These are phyloP conservation scores for Darksidea phi DNA, from an alignment of 495 filamentous ascomycete genomes.

Conservation along the genomic window DNA sequence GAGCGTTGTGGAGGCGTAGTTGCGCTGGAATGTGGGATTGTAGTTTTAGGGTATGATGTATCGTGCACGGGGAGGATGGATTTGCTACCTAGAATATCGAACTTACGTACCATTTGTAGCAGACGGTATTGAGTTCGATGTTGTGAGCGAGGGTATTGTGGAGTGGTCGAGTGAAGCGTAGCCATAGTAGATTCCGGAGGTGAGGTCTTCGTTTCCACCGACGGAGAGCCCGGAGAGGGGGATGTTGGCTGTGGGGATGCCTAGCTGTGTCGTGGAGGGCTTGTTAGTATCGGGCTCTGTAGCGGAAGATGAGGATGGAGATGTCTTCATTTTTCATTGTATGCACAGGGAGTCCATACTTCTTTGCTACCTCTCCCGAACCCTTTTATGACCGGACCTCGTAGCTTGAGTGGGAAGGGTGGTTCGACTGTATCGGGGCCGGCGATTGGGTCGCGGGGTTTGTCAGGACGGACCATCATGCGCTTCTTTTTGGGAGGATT, in stretches of 20 bases:
- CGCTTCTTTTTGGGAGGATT: background rate
- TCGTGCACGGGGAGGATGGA: no score
- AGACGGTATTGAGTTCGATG: slow-evolving; percentile 7
- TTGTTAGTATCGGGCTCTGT: no score
- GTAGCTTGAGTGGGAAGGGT: slow-evolving; percentile 79
- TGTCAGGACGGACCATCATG: slow-evolving; percentile 16
- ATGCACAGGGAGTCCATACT: no score
- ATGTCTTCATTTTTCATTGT: no score
- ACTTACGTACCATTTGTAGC: slow-evolving; percentile 2
- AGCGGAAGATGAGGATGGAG: no score
- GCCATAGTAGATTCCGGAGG: slow-evolving; percentile 87
- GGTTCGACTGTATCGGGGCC: slow-evolving; percentile 66
- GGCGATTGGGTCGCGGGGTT: slow-evolving; percentile 47
- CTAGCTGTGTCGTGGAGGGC: slow-evolving; percentile 60
- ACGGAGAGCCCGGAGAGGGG: slow-evolving; percentile 68
- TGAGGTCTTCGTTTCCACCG: slow-evolving; percentile 66
- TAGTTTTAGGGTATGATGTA: no score
- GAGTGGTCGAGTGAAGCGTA: slow-evolving; percentile 63
- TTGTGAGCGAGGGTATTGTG: slow-evolving; percentile 15
- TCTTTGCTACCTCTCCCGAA: slow-evolving; percentile 93
- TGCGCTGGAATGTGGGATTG: no score
- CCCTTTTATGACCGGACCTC: slow-evolving; percentile 82
- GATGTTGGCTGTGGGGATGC: slow-evolving; percentile 97
- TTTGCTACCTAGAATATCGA: background rate
- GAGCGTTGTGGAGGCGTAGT: no score